Conservation (phyloP, 495 filamentous ascomycete genomes). For the Articulospora tetracladia region DNA sequence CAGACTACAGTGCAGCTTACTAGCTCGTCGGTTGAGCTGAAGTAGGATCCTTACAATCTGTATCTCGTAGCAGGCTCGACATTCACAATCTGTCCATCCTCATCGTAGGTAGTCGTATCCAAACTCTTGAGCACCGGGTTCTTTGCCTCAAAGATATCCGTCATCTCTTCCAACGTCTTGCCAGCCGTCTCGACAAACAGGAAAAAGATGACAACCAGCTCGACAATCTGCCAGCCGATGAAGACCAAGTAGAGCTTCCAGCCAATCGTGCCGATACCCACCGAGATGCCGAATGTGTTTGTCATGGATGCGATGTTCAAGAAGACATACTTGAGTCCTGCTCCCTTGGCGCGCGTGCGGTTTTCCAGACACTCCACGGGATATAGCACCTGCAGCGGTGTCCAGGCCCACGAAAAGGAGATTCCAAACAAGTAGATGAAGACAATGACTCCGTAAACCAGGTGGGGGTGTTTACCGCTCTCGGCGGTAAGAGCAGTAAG, state of each 20-base stretch:
- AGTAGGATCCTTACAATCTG: no score
- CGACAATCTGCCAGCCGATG: conserved; percentile 46
- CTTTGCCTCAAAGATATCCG: conserved; percentile 45
- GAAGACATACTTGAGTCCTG: conserved; percentile 34
- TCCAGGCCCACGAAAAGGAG: conserved; percentile 53
- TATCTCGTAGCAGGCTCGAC: no score
- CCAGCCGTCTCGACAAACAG: conserved; percentile 65
- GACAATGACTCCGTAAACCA: no score
- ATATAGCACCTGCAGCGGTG: conserved; percentile 47
- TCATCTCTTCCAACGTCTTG: conserved; percentile 57
- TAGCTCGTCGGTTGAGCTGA: no score
- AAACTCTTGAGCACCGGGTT: conserved; percentile 39
- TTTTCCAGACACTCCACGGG: conserved; percentile 38
- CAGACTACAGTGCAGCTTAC: no score
- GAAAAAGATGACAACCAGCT: conserved; percentile 56
- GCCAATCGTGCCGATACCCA: conserved; percentile 47
- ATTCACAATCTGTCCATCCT: no score
- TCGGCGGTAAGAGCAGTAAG: conserved; percentile 45
- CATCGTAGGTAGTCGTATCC: no score
- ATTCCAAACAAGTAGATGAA: conserved; percentile 62
- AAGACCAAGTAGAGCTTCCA: conserved; percentile 47
- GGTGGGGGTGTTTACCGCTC: no score
- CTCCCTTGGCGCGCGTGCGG: conserved; percentile 44
- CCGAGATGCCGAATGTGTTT: conserved; percentile 42
- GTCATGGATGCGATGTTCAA: conserved; percentile 36